phyloP scores from a whole-genome alignment of 2,329 filamentous ascomycete genomes.

The Emmonsia crescens region DNA sequence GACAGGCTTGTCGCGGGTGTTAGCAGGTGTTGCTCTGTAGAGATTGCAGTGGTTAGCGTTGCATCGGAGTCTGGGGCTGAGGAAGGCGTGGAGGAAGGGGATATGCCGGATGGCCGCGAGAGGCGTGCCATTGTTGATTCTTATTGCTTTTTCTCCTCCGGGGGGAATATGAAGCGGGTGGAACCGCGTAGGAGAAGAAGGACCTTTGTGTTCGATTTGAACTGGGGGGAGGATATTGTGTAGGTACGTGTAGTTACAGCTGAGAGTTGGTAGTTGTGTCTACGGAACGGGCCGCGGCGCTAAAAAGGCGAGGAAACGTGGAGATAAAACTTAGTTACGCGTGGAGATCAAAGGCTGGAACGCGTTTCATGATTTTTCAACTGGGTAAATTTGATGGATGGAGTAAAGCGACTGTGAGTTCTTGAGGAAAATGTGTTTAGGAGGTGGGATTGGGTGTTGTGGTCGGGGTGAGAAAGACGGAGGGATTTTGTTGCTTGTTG shows the following conservation, averaged over 20 bases:
- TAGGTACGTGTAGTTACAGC: neutral
- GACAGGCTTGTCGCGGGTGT: conserved; percentile 35
- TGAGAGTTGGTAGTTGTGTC: neutral
- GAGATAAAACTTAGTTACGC: neutral
- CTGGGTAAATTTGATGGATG: no score
- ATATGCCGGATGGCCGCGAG: conserved; percentile 21
- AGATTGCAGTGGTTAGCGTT: conserved; percentile 18
- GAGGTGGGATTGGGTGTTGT: neutral
- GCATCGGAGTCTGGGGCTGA: conserved; percentile 17
- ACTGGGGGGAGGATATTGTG: neutral
- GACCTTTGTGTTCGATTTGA: neutral
- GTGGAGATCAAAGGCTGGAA: neutral
- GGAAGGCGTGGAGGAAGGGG: conserved; percentile 18
- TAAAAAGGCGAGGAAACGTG: neutral
- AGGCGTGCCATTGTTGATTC: conserved; percentile 21
- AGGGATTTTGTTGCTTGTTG: neutral
- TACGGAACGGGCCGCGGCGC: neutral
- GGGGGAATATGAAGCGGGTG: neutral
- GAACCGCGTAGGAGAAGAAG: neutral
- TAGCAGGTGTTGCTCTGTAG: conserved; percentile 30
- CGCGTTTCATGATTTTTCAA: neutral
- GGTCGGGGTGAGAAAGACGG: neutral
- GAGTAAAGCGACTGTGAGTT: neutral
- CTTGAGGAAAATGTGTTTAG: neutral
- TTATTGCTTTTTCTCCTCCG: neutral